phyloP scores from a whole-genome alignment of 768 basidiomycete genomes.

The Leccinum arenicola region DNA sequence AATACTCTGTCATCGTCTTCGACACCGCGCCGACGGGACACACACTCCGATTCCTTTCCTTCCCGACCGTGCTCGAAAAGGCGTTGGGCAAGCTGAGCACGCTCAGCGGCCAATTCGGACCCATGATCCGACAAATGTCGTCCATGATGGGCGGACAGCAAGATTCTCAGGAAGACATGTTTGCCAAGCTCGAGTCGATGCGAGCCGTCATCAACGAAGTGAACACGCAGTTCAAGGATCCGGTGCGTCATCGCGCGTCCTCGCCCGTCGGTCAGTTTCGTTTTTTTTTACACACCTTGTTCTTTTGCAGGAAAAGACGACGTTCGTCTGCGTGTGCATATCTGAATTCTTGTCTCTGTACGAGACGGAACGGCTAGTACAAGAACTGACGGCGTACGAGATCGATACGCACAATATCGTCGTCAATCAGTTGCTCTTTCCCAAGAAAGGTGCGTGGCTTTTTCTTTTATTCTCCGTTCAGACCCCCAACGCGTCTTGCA shows the following conservation, averaged over 20 bases:
- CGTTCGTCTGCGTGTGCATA: constrained; percentile 98
- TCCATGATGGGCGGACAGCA: constrained; percentile 93
- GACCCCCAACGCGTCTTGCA: constrained; percentile 27
- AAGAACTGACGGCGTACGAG: constrained; percentile 90
- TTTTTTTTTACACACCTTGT: background rate
- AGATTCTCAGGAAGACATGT: constrained; percentile 96
- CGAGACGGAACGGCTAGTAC: constrained; percentile 97
- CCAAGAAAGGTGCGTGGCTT: constrained; percentile 70
- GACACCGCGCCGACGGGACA: constrained; percentile 99
- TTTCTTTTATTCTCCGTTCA: too few relatives aligned
- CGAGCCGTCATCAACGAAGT: constrained; percentile 96
- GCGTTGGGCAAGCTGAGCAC: constrained; percentile 92
- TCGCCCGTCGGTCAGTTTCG: too few relatives aligned
- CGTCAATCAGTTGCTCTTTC: constrained; percentile 95
- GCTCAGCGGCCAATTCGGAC: constrained; percentile 93
- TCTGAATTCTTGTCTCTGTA: constrained; percentile 98
- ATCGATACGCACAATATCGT: constrained; percentile 99
- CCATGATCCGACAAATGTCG: constrained; percentile 96
- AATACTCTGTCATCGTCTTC: constrained; percentile 99
- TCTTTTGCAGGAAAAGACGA: constrained; percentile 82
- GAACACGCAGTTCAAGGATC: constrained; percentile 99
- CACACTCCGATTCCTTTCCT: constrained; percentile 97
- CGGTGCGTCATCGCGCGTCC: constrained; percentile 49
- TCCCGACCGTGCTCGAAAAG: constrained; percentile 96
- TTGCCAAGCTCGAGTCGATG: constrained; percentile 97